phyloP scores from a whole-genome alignment of 1,284 basidiomycete genomes.

The Lentinula novae-zelandiae region DNA sequence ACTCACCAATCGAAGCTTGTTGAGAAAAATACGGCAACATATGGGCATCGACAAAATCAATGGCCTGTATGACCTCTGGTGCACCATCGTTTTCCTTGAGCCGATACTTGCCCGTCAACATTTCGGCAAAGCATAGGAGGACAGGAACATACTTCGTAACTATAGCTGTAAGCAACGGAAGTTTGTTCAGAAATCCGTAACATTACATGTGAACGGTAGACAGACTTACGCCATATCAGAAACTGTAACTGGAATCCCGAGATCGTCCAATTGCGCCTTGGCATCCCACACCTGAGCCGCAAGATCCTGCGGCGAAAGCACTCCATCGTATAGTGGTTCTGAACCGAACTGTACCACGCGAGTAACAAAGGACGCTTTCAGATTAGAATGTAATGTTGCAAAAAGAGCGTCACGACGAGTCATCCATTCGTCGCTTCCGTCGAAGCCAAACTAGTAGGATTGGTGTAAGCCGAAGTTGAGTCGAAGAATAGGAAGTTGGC shows the following conservation, averaged over 20 bases:
- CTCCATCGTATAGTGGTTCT: constrained; percentile 68
- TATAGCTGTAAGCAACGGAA: constrained; percentile 20
- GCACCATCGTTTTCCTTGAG: constrained; percentile 46
- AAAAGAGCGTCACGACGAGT: constrained; percentile 52
- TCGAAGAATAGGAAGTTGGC: background rate
- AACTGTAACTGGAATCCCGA: constrained; percentile 67
- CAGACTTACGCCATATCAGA: constrained; percentile 38
- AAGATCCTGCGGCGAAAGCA: constrained; percentile 48
- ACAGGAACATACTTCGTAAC: constrained; percentile 32
- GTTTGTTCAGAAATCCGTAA: background rate
- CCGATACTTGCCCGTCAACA: background rate
- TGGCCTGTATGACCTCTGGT: constrained; percentile 54
- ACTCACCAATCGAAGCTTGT: constrained; percentile 54
- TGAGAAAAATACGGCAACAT: constrained; percentile 72
- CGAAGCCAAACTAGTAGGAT: constrained; percentile 54
- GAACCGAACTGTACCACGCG: constrained; percentile 71
- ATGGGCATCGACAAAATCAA: constrained; percentile 68
- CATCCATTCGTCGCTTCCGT: constrained; percentile 52
- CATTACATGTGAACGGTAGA: background rate
- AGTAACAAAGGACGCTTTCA: constrained; percentile 64
- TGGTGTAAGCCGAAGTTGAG: background rate
- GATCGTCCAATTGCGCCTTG: constrained; percentile 45
- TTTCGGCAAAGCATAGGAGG: background rate
- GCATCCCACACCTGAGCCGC: constrained; percentile 50
- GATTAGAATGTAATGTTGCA: constrained; percentile 54